Base-by-base conservation (phyloP, 768 basidiomycete genomes). In the Mycena belliarum region DNA sequence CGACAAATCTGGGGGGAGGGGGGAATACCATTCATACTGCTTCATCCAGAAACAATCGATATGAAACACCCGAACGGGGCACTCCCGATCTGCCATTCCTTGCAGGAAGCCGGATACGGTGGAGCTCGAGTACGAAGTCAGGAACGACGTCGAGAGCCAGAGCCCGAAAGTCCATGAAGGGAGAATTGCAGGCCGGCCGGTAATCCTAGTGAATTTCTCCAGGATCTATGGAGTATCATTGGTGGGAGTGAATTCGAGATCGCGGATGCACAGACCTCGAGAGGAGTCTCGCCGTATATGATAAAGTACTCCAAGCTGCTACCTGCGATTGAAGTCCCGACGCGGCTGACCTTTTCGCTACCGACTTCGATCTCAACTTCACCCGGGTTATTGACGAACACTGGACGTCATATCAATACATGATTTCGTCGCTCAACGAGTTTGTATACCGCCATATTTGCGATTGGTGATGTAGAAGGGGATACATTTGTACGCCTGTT, bases 11-110 rank as follows among this genome's bases (percentile, higher is more conserved):
- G 11, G 20, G 15, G 29, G 7, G 29, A 32, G 45, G 29, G 12
- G 4, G 63, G 63, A 72, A 46, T 51, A 81, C 85, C 85, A 87
- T 70, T 86, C 83, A 65, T 86, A 85, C 68, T 83, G 82, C 64
- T 84, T 85, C 84, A 85, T 86, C 84, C 85, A 87, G 69, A 88
- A 91, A 66, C 87, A 90, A 66, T 90, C 88, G 38, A 90, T 67
- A 63, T 91, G 88, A 74, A 90, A 87, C 3, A 89, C 87, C 21
- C 86, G 79, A 25, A 89, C 86, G 18, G 76, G 77, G 60, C 85
- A 85, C 53, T 80, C 72, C 32, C 85, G 79, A 23, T 85, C 76
- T 57, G 78, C 70, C 88, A 91, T 89, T 14, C 87, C 88, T 66
- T 87, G 74, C 55, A 91, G 71, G 73, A 90, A 90, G 3, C 80